Evolutionary conservation across 768 basidiomycete genomes (phyloP), one percentile per base, ranked within the genome.

Genomic region (Boletus speciosus): DNA sequence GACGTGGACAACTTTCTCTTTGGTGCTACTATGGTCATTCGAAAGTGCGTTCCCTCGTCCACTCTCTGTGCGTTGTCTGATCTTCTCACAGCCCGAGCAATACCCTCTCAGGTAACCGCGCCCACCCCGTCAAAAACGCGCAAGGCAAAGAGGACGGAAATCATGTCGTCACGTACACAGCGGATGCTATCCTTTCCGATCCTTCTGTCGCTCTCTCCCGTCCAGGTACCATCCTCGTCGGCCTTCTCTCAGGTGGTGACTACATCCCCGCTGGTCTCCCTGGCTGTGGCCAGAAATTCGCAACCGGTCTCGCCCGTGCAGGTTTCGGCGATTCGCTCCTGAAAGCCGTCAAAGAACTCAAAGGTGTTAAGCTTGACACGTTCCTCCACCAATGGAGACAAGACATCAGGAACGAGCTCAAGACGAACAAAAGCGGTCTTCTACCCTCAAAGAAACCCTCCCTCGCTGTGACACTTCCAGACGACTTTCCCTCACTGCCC

Each of bases 1-100:
- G 95, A 97, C 62, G 93, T 94, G 2, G 94, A 98, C 64, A 94
- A 84, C 51, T 87, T 96, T 64, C 72, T 97, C 3, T 98, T 98
- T 57, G 93, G 94, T 21, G 93, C 92, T 1, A 79, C 73, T 6
- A 83, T 82, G 42, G 84, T 98, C 29, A 82, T 96, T 60, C 81
- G 94, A 65, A 97, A 96, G 91, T 91, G 56, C 47, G 76, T 56
- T 4, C 29, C 37, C 29, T 19, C 2, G 27, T 34, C 38, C 23
- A 7, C 12, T 47, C 12, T 16, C 15, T 40, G 11, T 37, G 2
- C 44, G 16, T 21, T n/a, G 47, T 48, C 49, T 58, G 23, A 67
- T 41, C 15, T 39, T 53, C 2, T 47, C 32, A 15, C 58, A 91
- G 88, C 57, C 78, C 84, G 41, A 88, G 86, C 54, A 81, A 81